phyloP scores from a whole-genome alignment of 148 eudicot species.

The Arctostaphylos glauca region DNA sequence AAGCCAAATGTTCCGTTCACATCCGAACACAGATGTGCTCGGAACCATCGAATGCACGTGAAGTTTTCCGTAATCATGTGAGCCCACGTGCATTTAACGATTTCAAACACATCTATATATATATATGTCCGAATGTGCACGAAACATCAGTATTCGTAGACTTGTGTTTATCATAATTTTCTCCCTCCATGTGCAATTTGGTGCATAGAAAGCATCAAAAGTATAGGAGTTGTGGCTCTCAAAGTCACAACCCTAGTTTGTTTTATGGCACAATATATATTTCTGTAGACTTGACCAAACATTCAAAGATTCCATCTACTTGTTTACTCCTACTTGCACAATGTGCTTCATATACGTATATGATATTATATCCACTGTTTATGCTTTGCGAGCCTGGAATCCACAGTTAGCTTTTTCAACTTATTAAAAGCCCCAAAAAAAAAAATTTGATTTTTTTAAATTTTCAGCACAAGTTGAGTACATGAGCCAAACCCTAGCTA shows the following conservation, averaged over 20 bases:
- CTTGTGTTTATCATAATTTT: not conserved
- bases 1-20: no score
- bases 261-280: not conserved
- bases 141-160: no score
- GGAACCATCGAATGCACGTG: no score
- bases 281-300: slow-evolving; percentile 2
- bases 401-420: not conserved
- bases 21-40: no score
- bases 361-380: not conserved
- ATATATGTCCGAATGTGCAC: no score
- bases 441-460: not conserved
- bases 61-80: no score
- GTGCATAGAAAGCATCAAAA: not conserved
- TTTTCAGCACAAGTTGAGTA: not conserved
- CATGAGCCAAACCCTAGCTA: not conserved
- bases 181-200: not conserved
- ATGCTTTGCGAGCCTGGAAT: slow-evolving; percentile 1
- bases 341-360: not conserved
- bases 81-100: no score
- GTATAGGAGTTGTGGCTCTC: not conserved
- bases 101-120: no score
- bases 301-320: not conserved
- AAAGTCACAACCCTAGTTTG: not conserved
- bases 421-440: not conserved
- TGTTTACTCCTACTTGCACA: not conserved